Evolutionary conservation across 495 filamentous ascomycete species (phyloP), one percentile per base, ranked within the genome.

Genomic region (Halenospora varia): DNA sequence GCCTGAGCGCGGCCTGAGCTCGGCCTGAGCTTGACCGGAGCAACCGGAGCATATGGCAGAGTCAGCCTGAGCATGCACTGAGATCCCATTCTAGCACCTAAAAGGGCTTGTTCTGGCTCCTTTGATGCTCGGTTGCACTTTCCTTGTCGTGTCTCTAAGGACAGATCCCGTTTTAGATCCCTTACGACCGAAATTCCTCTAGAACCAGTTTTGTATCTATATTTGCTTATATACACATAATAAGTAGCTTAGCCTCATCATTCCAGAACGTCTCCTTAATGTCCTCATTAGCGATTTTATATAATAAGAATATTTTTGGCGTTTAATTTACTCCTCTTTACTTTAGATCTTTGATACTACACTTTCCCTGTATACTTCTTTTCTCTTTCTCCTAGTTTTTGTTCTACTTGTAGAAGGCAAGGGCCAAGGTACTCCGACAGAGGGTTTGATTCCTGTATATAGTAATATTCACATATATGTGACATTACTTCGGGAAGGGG

Each of bases 21-120:
- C 50, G 50, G 17, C 51, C 51, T 54, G 18, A 54, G 35, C 35
- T 20, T 18, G 49, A 25, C 17, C 15, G 26, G 22, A 42, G 19
- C 17, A 54, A 25, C 51, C 17, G 25, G 24, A 51, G 45, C 45
- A 56, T 35, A 56, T 17, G 42, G 53, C 23, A 56, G 53, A 56
- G 45, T 49, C 53, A 49, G 53, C 53, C 53, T 56, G 44, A 56
- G 45, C 42, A 56, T 56, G 45, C 42, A 13, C 42, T 48, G 17
- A 56, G 45, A 49, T 10, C 15, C 53, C 53, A 51, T 25, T 51
- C 15, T 51, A 35, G 25, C 25, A 25, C 3, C 25, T 22, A 51
- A 35, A 35, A 19, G 10, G 25, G 10, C 4, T 51, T 19, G 25
- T 51, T 25, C 23, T 26, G 48, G 48, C 48, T 51, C 25, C 48